These are phyloP conservation scores for Mrakia frigida DNA, from an alignment of 768 basidiomycete species.

Conservation along the genomic window DNA sequence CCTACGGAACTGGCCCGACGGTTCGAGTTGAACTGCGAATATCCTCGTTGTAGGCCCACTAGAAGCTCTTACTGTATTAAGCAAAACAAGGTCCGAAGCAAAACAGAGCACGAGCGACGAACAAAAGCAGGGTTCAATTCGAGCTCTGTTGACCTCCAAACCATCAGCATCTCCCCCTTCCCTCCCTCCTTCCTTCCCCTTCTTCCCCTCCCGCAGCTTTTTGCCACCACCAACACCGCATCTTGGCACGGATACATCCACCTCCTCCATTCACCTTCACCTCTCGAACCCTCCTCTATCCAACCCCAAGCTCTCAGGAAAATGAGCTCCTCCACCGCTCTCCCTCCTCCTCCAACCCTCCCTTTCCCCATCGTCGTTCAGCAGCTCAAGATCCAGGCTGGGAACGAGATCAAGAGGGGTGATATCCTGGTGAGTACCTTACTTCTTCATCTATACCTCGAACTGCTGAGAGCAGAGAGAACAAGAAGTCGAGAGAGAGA, in stretches of 20 bases:
- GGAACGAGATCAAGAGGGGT: conserved; percentile 59
- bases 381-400: conserved; percentile 55
- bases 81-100: too few relatives aligned
- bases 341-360: conserved; percentile 68
- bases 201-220: neutral
- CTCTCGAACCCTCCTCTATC: neutral
- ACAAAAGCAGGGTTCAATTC: too few relatives aligned
- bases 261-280: neutral
- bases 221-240: too few relatives aligned
- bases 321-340: conserved; percentile 51
- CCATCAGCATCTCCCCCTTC: neutral
- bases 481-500: neutral
- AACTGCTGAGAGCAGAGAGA: conserved; percentile 41
- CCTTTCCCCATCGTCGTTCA: conserved; percentile 82
- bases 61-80: too few relatives aligned
- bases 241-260: too few relatives aligned
- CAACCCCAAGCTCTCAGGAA: neutral
- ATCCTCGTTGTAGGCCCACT: too few relatives aligned
- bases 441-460: conserved; percentile 57
- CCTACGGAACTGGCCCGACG: too few relatives aligned
- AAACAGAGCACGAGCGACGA: too few relatives aligned
- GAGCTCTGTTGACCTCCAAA: too few relatives aligned
- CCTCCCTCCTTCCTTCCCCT: neutral
- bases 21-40: too few relatives aligned
- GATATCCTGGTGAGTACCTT: conserved; percentile 69